Conservation (phyloP, 495 filamentous ascomycete genomes). For the Chaetomidium leptoderma region DNA sequence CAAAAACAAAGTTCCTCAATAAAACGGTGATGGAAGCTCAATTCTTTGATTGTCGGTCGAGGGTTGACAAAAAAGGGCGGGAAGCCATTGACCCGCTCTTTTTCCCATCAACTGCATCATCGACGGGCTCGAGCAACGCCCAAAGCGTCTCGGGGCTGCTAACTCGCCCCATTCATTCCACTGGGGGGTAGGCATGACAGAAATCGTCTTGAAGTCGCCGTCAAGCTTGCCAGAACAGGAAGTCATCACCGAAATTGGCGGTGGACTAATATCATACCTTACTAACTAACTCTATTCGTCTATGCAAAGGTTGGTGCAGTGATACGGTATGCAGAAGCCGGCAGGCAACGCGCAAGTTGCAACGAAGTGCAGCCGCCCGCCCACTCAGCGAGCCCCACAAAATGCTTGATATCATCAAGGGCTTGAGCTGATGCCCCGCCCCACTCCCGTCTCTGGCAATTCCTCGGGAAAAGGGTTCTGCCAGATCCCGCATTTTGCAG, state of each 20-base stretch:
- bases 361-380: background rate
- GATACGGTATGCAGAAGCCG: background rate
- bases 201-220: background rate
- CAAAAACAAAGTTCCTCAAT: background rate
- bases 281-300: background rate
- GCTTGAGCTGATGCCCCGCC: conserved; percentile 12
- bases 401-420: background rate
- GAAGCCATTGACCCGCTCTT: background rate
- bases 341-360: background rate
- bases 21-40: background rate
- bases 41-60: no score
- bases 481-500: conserved; percentile 25
- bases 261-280: background rate
- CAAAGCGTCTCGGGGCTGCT: background rate
- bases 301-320: background rate
- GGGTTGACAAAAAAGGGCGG: no score
- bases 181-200: background rate
- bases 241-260: background rate
- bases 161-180: no score
- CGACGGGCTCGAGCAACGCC: background rate
- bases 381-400: background rate
- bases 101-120: background rate
- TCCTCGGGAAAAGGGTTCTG: conserved; percentile 31
- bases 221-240: background rate
- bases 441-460: conserved; percentile 15